Percentiles rank a stretch among this genome's conserved stretches.
These are phyloP conservation scores for Metrosideros polymorpha DNA, from an alignment of 441 rosid species.

Conservation along the genomic window DNA sequence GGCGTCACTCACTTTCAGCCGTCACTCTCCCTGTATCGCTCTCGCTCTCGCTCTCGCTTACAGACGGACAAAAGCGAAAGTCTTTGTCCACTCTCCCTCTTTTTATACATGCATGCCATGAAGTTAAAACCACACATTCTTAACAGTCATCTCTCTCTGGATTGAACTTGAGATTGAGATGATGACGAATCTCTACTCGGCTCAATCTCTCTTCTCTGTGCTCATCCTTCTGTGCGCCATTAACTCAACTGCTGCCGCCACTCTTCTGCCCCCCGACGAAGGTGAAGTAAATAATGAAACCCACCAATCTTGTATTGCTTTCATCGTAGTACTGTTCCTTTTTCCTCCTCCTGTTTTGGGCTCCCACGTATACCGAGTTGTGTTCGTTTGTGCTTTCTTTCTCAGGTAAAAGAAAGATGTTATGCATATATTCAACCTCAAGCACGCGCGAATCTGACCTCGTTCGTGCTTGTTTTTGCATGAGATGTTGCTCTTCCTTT, in stretches of 20 bases:
- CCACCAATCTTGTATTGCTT: not conserved
- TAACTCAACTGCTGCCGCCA: slow-evolving; percentile 11
- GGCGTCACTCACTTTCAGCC: too few species aligned
- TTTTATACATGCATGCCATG: too few species aligned
- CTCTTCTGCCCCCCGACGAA: slow-evolving; percentile 22
- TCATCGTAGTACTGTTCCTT: not conserved
- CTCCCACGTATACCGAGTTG: not conserved
- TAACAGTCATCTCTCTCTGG: not conserved
- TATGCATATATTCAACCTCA: not conserved
- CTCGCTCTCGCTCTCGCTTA: too few species aligned
- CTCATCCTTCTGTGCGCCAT: not conserved
- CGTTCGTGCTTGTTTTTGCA: not conserved
- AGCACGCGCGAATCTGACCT: not conserved
- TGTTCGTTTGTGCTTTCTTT: not conserved
- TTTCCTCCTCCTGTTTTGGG: not conserved
- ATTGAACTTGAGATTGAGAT: not conserved
- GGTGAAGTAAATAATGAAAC: slow-evolving; percentile 1
- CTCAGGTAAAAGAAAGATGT: not conserved
- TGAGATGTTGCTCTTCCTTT: not conserved
- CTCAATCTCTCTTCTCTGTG: not conserved
- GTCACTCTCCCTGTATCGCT: too few species aligned
- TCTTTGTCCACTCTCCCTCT: too few species aligned
- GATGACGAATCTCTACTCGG: not conserved
- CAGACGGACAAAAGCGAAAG: too few species aligned
- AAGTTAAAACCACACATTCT: too few species aligned